Percentiles rank a stretch among this genome's conserved stretches.
Conservation (phyloP, 139 green algal genomes). For the Cymbomonas tetramitiformis region DNA sequence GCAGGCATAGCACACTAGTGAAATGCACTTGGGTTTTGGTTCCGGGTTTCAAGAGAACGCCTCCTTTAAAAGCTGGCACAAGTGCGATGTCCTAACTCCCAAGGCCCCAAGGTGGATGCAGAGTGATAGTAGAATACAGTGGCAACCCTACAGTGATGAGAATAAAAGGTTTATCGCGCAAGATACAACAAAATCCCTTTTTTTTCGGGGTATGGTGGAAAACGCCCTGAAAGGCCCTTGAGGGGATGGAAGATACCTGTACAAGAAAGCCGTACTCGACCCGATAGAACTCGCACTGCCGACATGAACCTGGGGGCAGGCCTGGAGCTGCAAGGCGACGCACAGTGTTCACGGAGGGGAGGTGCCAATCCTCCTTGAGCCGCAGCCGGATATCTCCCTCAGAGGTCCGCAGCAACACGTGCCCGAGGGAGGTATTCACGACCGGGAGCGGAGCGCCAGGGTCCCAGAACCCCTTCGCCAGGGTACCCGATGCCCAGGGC, state of each 20-base stretch:
- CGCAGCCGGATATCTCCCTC: conserved; percentile 2
- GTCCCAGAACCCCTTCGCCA: conserved; percentile 4
- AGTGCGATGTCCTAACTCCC: no score
- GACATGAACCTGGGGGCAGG: background rate
- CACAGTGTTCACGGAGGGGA: background rate
- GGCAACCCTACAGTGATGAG: no score
- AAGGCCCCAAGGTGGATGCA: no score
- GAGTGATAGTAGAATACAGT: no score
- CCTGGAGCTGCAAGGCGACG: background rate
- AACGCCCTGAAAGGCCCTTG: conserved; percentile 8
- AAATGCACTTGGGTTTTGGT: no score
- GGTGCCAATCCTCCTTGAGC: conserved; percentile 11
- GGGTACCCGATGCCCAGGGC: conserved; percentile 5
- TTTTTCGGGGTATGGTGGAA: no score
- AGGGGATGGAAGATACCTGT: no score
- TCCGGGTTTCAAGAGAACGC: no score
- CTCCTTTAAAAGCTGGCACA: no score
- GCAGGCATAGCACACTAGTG: no score
- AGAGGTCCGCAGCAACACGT: background rate
- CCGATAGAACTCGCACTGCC: conserved; percentile 18
- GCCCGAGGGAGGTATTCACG: background rate
- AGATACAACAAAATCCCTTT: no score
- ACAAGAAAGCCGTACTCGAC: conserved; percentile 17
- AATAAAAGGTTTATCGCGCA: no score
- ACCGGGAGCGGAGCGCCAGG: background rate